These are phyloP conservation scores for Zygosaccharomyces bisporus DNA, from an alignment of 805 yeast genomes.

Conservation along the genomic window DNA sequence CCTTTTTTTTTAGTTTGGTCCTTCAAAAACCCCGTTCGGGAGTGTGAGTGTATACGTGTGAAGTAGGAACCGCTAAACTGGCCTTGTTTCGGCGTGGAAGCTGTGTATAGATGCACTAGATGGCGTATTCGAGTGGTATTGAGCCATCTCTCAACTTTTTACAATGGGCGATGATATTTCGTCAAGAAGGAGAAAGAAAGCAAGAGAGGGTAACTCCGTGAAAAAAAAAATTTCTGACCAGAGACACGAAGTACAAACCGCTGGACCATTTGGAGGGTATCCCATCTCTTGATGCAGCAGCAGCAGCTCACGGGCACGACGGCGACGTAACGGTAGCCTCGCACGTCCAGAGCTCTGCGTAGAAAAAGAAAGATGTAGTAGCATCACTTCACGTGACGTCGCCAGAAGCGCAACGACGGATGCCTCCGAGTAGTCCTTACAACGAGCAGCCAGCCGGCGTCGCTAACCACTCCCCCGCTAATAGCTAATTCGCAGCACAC, in stretches of 20 bases:
- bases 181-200: neutral
- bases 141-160: neutral
- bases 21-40: neutral
- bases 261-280: too few species aligned
- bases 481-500: slow-evolving; percentile 2
- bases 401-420: too few species aligned
- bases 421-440: neutral
- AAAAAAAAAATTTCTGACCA: too few species aligned
- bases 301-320: neutral
- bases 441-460: neutral
- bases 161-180: neutral
- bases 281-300: neutral
- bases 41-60: neutral
- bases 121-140: neutral
- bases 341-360: too few species aligned
- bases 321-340: too few species aligned
- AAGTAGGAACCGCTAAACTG: neutral
- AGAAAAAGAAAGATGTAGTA: too few species aligned
- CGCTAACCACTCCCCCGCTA: neutral
- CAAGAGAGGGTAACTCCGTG: neutral
- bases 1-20: too few species aligned
- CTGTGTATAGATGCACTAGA: neutral
- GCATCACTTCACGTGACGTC: neutral
- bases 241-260: too few species aligned
- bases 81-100: neutral